Evolutionary conservation across 1,139 yeast genomes (phyloP).

Genomic region (Scheffersomyces parashehatae): DNA sequence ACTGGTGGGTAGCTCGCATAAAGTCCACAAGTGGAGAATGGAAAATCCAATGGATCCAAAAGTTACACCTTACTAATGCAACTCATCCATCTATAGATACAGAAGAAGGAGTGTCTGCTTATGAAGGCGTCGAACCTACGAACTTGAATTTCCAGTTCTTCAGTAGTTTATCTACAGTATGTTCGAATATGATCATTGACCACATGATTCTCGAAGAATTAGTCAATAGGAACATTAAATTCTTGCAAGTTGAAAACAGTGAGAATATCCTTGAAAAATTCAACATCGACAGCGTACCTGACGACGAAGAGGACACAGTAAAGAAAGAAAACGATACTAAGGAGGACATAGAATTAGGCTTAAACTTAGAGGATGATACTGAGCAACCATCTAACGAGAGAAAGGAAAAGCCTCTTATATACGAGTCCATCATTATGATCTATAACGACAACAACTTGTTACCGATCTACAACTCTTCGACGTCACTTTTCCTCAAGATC

Average conservation of each 20-base stretch:
- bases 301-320: neutral
- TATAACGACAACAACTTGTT: constrained; percentile 35
- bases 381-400: neutral
- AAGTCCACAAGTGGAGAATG: constrained; percentile 63
- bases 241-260: constrained; percentile 25
- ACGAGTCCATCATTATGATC: constrained; percentile 34
- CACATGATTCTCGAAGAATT: constrained; percentile 67
- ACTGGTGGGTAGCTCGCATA: constrained; percentile 68
- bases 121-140: constrained; percentile 13
- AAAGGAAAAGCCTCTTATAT: constrained; percentile 7
- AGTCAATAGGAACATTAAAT: constrained; percentile 38
- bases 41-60: constrained; percentile 55
- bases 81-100: constrained; percentile 3
- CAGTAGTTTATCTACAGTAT: constrained; percentile 46
- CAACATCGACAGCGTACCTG: neutral
- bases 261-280: constrained; percentile 8
- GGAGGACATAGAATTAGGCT: neutral
- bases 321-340: neutral
- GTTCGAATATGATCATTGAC: constrained; percentile 62
- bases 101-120: constrained; percentile 18
- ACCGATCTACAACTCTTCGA: constrained; percentile 38
- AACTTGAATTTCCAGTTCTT: constrained; percentile 51
- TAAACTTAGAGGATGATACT: neutral
- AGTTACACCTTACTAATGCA: constrained; percentile 18
- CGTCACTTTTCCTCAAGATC: constrained; percentile 36